Percentiles rank a stretch among this genome's conserved stretches.
Evolutionary conservation across 2,329 filamentous ascomycete species (phyloP).

Genomic region (Fusarium musae): DNA sequence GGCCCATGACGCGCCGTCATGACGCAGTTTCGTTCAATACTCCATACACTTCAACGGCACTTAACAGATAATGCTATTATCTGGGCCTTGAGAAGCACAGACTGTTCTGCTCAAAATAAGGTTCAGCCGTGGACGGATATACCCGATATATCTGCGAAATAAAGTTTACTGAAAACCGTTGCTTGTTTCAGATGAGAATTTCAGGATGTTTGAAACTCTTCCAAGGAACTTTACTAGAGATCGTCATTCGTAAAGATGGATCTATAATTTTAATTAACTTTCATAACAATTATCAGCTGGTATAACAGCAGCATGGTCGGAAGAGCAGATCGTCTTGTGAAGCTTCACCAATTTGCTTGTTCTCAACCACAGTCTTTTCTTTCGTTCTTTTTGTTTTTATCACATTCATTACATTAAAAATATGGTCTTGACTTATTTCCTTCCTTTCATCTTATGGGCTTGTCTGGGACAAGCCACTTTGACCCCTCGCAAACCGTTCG

Average conservation of each 20-base stretch:
- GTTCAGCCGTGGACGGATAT: background rate
- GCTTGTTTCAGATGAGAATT: background rate
- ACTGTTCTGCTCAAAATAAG: background rate
- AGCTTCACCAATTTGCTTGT: background rate
- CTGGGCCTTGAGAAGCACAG: background rate
- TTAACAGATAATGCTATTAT: background rate
- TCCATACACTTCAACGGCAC: background rate
- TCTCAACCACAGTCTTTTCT: background rate
- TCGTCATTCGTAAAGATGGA: background rate
- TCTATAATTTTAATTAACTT: background rate
- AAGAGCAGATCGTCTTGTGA: background rate
- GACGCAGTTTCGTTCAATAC: background rate
- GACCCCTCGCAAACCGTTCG: background rate
- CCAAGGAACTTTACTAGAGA: background rate
- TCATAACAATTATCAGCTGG: no score
- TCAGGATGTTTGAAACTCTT: background rate
- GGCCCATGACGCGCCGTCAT: background rate
- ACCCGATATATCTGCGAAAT: background rate
- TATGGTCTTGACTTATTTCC: background rate
- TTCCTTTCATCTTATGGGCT: background rate
- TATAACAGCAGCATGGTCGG: background rate
- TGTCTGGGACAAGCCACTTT: background rate
- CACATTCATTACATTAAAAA: background rate
- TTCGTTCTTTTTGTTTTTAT: background rate
- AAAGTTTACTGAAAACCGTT: background rate